Evolutionary conservation across 140 eudicot genomes (phyloP).

Genomic region (Cichorium intybus): DNA sequence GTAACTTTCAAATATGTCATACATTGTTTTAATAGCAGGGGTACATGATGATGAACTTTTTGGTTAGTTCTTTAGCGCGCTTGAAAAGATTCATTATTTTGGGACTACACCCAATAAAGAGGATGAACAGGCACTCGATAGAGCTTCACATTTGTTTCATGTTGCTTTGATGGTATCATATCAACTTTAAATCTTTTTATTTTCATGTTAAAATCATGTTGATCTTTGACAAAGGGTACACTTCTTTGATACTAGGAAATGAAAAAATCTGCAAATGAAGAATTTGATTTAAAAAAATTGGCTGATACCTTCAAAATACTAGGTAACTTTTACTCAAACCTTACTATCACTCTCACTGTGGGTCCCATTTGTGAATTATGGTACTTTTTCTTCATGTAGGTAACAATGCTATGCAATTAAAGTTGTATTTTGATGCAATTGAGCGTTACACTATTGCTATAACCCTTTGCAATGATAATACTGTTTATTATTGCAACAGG

Average conservation of each 20-base stretch:
- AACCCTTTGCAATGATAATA: slow-evolving; percentile 63
- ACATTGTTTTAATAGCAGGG: no score
- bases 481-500: slow-evolving; percentile 91
- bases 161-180: slow-evolving; percentile 58
- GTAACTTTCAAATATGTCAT: no score
- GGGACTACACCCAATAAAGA: no score
- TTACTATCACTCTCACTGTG: not conserved
- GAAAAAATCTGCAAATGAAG: slow-evolving; percentile 55
- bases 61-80: slow-evolving; percentile 72
- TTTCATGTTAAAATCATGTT: not conserved
- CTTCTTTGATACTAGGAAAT: slow-evolving; percentile 51
- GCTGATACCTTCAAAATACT: slow-evolving; percentile 72
- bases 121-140: no score
- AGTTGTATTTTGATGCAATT: slow-evolving; percentile 54
- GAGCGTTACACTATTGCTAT: slow-evolving; percentile 81
- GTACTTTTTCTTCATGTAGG: slow-evolving; percentile 39
- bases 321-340: slow-evolving; percentile 39
- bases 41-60: slow-evolving; percentile 66
- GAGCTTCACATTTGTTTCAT: slow-evolving; percentile 63
- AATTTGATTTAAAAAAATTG: slow-evolving; percentile 49
- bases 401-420: slow-evolving; percentile 79
- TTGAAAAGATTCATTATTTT: slow-evolving; percentile 69
- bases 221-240: not conserved
- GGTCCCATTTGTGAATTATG: no score
- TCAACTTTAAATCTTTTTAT: not conserved